Conservation (phyloP, 2,329 filamentous ascomycete genomes). For the Paraphaeosphaeria sporulosa region DNA sequence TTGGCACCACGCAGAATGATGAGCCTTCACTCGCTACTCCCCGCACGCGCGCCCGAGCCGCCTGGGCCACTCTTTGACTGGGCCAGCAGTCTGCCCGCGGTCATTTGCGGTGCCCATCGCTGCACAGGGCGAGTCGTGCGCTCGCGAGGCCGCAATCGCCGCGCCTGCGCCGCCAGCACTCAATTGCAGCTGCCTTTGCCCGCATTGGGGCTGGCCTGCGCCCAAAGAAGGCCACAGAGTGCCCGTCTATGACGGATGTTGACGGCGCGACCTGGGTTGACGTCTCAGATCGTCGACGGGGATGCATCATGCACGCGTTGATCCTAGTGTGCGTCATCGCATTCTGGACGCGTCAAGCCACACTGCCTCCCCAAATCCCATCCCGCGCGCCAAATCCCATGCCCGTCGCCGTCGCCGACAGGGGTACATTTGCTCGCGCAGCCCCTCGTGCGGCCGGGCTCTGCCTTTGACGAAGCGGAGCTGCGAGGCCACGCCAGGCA, state of each 20-base stretch:
- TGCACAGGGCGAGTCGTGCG: not conserved
- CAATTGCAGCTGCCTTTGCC: not conserved
- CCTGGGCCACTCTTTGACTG: not conserved
- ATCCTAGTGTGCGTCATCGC: constrained; percentile 14
- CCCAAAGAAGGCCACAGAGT: not conserved
- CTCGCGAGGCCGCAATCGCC: not conserved
- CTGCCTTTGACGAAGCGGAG: not conserved
- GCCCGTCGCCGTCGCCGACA: not conserved
- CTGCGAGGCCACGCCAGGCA: no score
- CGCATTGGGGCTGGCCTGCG: not conserved
- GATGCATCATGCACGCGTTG: not conserved
- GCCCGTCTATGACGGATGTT: constrained; percentile 1
- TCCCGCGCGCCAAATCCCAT: not conserved
- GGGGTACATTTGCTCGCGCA: not conserved
- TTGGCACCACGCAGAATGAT: constrained; percentile 11
- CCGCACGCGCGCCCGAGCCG: constrained; percentile 1
- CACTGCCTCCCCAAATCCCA: not conserved
- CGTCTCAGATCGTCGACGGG: constrained; percentile 4
- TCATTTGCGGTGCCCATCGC: not conserved
- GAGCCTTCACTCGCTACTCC: not conserved
- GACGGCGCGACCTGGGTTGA: not conserved
- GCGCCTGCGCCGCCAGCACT: not conserved
- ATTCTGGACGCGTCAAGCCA: not conserved
- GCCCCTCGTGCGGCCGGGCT: not conserved
- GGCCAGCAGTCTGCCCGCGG: not conserved